Evolutionary conservation across 805 yeast genomes (phyloP).

Genomic region (Candida mattraensis): DNA sequence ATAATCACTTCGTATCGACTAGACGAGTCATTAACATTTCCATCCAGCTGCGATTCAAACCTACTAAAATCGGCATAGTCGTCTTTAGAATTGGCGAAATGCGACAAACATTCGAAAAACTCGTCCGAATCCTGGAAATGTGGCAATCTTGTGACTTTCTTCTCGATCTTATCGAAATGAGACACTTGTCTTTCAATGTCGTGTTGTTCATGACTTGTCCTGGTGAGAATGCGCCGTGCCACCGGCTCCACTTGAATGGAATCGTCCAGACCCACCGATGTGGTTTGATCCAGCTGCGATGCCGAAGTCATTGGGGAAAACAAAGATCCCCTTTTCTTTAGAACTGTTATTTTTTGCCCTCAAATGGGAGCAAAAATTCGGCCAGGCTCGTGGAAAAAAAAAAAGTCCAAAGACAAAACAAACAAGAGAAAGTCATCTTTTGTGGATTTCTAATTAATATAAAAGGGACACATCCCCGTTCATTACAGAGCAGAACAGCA

Average conservation of each 20-base stretch:
- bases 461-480: too few species aligned
- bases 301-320: background rate
- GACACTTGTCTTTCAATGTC: constrained; percentile 23
- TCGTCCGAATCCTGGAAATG: constrained; percentile 30
- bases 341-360: background rate
- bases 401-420: too few species aligned
- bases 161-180: constrained; percentile 28
- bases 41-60: constrained; percentile 8
- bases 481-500: too few species aligned
- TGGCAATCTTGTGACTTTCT: constrained; percentile 29
- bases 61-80: constrained; percentile 12
- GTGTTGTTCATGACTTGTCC: too few species aligned
- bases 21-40: constrained; percentile 2
- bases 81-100: constrained; percentile 16
- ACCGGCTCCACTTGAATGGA: too few species aligned
- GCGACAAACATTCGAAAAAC: constrained; percentile 26
- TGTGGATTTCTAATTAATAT: too few species aligned
- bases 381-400: too few species aligned
- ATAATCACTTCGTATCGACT: constrained; percentile 41
- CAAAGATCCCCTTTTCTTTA: background rate
- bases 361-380: too few species aligned
- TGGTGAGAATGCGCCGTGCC: constrained; percentile 5
- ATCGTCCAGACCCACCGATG: too few species aligned
- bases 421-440: too few species aligned
- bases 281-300: too few species aligned